Evolutionary conservation across 2,329 filamentous ascomycete species (phyloP).

Genomic region (Harringtonia aguacate): DNA sequence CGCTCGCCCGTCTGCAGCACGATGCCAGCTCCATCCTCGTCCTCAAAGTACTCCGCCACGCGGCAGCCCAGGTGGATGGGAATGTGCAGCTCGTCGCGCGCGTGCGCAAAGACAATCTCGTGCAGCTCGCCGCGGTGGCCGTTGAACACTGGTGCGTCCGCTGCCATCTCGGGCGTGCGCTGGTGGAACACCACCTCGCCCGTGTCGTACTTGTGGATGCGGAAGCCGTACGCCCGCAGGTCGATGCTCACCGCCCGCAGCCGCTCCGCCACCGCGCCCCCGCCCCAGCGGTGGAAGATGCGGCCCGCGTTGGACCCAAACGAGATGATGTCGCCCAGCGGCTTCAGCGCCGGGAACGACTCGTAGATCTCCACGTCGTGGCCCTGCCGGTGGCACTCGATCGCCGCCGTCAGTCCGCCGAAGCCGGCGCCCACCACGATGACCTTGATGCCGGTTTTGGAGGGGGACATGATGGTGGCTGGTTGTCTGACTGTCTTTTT

Average conservation of each 20-base stretch:
- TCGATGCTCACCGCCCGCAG: conserved; percentile 42
- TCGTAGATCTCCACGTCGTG: conserved; percentile 50
- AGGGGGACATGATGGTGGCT: not conserved
- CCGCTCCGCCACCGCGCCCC: conserved; percentile 33
- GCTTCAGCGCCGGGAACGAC: conserved; percentile 44
- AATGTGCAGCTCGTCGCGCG: conserved; percentile 40
- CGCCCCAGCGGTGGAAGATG: conserved; percentile 48
- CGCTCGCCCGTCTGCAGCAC: conserved; percentile 6
- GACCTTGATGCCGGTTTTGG: conserved; percentile 39
- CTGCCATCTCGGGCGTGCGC: conserved; percentile 27
- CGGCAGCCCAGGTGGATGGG: conserved; percentile 41
- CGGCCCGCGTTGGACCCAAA: conserved; percentile 50
- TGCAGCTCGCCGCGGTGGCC: conserved; percentile 52
- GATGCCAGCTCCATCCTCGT: conserved; percentile 38
- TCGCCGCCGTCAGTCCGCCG: conserved; percentile 49
- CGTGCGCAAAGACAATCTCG: conserved; percentile 46
- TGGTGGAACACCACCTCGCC: conserved; percentile 52
- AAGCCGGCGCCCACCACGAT: conserved; percentile 45
- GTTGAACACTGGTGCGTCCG: conserved; percentile 44
- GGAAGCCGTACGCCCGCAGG: conserved; percentile 42
- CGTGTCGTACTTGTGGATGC: conserved; percentile 49
- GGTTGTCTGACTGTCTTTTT: not conserved
- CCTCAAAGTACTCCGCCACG: conserved; percentile 44
- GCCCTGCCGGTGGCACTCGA: conserved; percentile 52
- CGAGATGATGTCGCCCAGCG: conserved; percentile 51